Evolutionary conservation across 75 land plant genomes (phyloP), one percentile per base, ranked within the genome.

Genomic region (Sequoia sempervirens): DNA sequence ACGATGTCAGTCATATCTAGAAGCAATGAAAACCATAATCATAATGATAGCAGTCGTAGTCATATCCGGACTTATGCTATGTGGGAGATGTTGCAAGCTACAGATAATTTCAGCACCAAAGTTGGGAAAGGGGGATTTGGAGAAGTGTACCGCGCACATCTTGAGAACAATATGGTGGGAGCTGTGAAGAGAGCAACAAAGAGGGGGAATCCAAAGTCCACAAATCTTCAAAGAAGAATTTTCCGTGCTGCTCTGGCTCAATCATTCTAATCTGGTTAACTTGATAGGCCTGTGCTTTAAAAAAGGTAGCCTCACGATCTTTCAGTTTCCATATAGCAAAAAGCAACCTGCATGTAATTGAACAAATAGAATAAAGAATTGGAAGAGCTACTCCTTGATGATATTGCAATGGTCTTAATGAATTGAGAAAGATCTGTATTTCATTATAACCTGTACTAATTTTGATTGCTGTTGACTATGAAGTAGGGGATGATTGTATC

Each of bases 221-320:
- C 47, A 87, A 41, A 46, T 87, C 28, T 87, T 87, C 76, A 43
- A 82, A 50, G 84, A 85, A 43, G 88, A 87, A 69, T 81, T 87
- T 14, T 87, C 88, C 12, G 86, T 87, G 64, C 79, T 87, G 23
- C 84, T 87, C 72, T 82, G 88, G 73, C 76, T 87, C 68, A 32
- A 20, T 23, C 88, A 87, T 68, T 84, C 86, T 5, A 85, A 85
- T 46, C 69, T 87, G 41, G 89, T 87, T 2, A 72, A 83, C 20
- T 54, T 87, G n/a, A 30, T 87, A 37, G 89, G 89, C 17, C 79
- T 87, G 58, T 87, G 89, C 68, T 37, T 84, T 18, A 79, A 87
- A 50, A 54, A 85, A 85, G 86, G 82, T 76, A 41, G 68, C 8
- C 38, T 18, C 6, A 34, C 14, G 1, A 40, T 40, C 41, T 40